Evolutionary conservation across 106 monocot genomes (phyloP), one percentile per base, ranked within the genome.

Genomic region (Phalaenopsis aphrodite): DNA sequence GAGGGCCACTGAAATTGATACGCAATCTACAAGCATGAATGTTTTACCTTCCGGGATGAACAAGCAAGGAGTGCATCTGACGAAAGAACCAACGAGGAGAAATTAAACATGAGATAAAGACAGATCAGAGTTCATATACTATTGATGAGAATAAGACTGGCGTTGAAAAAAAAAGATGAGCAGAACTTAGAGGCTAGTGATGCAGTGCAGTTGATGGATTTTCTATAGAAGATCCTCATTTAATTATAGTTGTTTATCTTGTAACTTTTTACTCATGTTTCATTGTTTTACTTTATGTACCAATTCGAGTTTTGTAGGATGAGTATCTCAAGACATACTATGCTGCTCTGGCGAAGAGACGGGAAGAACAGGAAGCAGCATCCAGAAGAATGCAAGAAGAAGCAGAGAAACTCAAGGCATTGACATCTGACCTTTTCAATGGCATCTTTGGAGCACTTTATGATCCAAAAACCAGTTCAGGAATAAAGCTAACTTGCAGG

Each of bases 1-100:
- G 93, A 99, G 49, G 85, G 79, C 36, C 36, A 52, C 72, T 52
- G 88, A 69, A 68, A 38, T 77, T 64, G 94, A 87, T 43, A 66
- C 69, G 16, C 86, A 91, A 76, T 23, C 79, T 69, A 36, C 87
- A 41, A 16, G 71, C 19, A 56, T 84, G 81, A 99, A 99, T 82
- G 86, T 95, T 42, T 79, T 95, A 78, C 99, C 99, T 78, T 93
- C 99, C 30, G 95, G 99, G 99, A 93, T 99, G 95, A 95, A 91
- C 21, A 99, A 85, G 76, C 73, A 99, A 79, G 93, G 93, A 55
- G 93, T 94, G 99, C 82, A 78, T 78, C 89, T 99, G 52, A 88
- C 95, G 36, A 89, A 81, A 79, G 93, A 99, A 77, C 99, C 30
- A 99, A 78, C 86, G 95, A 18, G 99, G 95, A 78, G 95, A 93